Base-by-base conservation (phyloP, 345 rosid species). In the Populus euphratica region DNA sequence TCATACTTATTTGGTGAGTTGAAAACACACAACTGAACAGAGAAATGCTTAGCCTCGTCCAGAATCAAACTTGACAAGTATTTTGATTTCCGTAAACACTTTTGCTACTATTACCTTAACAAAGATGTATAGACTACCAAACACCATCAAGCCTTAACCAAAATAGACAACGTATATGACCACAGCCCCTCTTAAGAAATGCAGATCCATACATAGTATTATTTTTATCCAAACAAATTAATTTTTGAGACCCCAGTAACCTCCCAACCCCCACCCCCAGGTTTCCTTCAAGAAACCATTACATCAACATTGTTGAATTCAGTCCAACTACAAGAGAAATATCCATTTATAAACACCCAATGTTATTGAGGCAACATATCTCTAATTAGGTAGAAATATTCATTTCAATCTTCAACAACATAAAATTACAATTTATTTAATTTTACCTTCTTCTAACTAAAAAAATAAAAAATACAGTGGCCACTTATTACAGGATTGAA, bases 1-100 rank as follows among this genome's bases (percentile, higher is more conserved):
- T 92, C 83, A 91, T 84, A 87, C 90, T 88, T 78, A 82, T 86
- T 87, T 76, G 87, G 93, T 89, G 86, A 90, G 91, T 83, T 80
- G 75, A 79, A 72, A 70, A 81, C 73, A 66, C 67, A 83, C 74
- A 83, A 77, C 78, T 77, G 76, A 68, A 63, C 50, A 77, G 84
- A 81, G 70, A 87, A 73, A 76, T 63, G 80, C 78, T 84, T 74
- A 81, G 80, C 89, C 88, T 78, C 54, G 47, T 70, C 74, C 47
- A 74, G 47, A 77, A 56, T 72, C 74, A 76, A 82, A 79, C 77
- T 69, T 64, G 39, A 81, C 59, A 76, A 68, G 27, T 68, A 77
- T 63, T 76, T 72, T 33, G 63, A 81, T 68, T 70, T 74, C 52
- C 61, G 80, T 67, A 9, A 69, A 44, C 31, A 75, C 65, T 14